Percentiles rank a stretch among this genome's conserved stretches.
Evolutionary conservation across 164 flowering plant genomes (phyloP).

Genomic region (Liquidambar formosana): DNA sequence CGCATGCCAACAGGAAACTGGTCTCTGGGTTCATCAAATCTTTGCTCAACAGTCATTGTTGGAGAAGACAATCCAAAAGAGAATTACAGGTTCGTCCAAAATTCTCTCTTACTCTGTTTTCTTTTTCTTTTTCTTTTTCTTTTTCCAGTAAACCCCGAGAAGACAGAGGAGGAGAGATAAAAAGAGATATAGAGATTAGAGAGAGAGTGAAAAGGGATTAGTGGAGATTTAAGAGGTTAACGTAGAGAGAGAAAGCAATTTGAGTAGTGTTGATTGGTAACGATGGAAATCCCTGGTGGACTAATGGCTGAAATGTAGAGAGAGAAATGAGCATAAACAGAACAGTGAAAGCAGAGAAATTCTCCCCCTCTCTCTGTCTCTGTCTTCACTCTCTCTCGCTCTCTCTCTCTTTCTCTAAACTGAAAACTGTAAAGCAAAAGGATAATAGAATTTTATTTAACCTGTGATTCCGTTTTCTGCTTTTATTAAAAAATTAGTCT

Average conservation of each 20-base stretch:
- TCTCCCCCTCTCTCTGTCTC: too few relatives aligned
- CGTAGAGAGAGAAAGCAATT: constrained; percentile 1
- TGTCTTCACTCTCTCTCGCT: too few relatives aligned
- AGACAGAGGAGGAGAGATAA: neutral
- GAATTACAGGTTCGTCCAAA: neutral
- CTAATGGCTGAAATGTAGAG: neutral
- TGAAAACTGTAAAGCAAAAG: too few relatives aligned
- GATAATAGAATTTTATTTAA: too few relatives aligned
- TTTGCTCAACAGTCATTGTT: constrained; percentile 41
- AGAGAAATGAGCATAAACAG: neutral
- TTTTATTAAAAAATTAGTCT: too few relatives aligned
- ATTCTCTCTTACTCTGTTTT: neutral
- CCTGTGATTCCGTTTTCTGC: too few relatives aligned
- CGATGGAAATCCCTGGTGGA: neutral
- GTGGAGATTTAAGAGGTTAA: neutral
- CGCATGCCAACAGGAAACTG: constrained; percentile 57
- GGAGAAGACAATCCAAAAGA: neutral
- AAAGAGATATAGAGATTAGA: neutral
- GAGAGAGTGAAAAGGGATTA: too few relatives aligned
- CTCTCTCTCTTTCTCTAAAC: too few relatives aligned
- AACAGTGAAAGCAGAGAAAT: neutral
- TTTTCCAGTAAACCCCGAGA: neutral
- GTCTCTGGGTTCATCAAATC: constrained; percentile 30
- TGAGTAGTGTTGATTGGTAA: neutral
- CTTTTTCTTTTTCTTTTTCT: too few relatives aligned